A percentile compares a stretch with the other conserved stretches of the same genome.
Evolutionary conservation across 345 rosid genomes (phyloP).

Genomic region (Citrus maxima): DNA sequence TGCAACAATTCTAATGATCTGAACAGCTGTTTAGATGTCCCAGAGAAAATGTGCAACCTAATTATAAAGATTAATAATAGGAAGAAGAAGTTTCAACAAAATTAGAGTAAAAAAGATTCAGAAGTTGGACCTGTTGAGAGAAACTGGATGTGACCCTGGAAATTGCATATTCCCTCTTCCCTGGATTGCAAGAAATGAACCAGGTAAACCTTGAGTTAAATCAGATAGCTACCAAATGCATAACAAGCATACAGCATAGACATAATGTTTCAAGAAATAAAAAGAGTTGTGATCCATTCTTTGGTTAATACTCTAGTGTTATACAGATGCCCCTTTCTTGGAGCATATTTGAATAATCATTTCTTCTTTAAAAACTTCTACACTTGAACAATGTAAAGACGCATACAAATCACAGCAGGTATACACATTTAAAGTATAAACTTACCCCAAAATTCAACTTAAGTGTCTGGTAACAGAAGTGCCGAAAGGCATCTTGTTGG

Average conservation of each 20-base stretch:
- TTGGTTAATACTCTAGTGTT: neutral
- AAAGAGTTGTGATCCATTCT: neutral
- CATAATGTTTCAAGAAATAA: neutral
- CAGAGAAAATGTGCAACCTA: neutral
- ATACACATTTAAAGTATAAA: neutral
- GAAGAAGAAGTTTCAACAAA: neutral
- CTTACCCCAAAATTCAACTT: constrained; percentile 61
- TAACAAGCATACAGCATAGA: neutral
- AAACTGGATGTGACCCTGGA: constrained; percentile 90
- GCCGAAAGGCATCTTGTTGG: constrained; percentile 59
- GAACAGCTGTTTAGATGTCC: neutral
- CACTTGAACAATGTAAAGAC: neutral
- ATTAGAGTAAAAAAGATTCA: neutral
- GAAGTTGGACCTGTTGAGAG: constrained; percentile 62
- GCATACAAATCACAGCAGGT: neutral
- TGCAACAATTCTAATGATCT: neutral
- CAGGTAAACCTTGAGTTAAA: constrained; percentile 17
- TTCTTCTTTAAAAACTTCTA: neutral
- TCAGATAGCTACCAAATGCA: constrained; percentile 8
- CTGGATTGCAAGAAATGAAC: constrained; percentile 38
- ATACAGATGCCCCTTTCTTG: neutral
- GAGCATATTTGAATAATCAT: neutral
- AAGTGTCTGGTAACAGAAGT: constrained; percentile 65
- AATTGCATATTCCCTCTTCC: constrained; percentile 63
- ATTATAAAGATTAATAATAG: neutral